These are phyloP conservation scores for Hawksworthiomyces lignivorus DNA, from an alignment of 2,329 filamentous ascomycete species.

Conservation along the genomic window DNA sequence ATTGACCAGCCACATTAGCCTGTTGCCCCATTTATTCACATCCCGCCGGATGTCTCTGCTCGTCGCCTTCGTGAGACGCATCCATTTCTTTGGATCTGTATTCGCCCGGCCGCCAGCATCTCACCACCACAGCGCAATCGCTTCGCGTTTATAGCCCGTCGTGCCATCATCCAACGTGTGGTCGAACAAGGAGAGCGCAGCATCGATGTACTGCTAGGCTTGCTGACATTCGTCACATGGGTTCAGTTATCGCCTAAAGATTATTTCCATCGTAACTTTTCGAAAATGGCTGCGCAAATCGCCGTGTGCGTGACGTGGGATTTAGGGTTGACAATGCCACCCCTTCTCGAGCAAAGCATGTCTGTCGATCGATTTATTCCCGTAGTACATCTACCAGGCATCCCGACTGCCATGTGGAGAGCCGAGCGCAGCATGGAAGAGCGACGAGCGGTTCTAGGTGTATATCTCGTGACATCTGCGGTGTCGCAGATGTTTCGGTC, in stretches of 20 bases:
- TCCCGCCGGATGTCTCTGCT: slow-evolving; percentile 30
- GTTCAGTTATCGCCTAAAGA: neutral
- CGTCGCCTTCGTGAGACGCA: slow-evolving; percentile 29
- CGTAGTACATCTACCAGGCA: neutral
- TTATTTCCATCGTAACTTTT: slow-evolving; percentile 24
- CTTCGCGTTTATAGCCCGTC: slow-evolving; percentile 30
- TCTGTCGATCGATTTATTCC: slow-evolving; percentile 1
- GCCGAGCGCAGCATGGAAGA: slow-evolving; percentile 38
- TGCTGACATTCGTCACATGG: slow-evolving; percentile 40
- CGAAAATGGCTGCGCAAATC: slow-evolving; percentile 33
- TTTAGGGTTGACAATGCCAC: slow-evolving; percentile 31
- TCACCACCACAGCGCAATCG: slow-evolving; percentile 31
- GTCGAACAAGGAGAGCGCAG: slow-evolving; percentile 37
- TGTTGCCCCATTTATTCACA: slow-evolving; percentile 20
- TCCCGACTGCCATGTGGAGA: slow-evolving; percentile 11
- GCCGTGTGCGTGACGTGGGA: slow-evolving; percentile 36
- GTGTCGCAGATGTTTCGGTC: slow-evolving; percentile 28
- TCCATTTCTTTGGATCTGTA: slow-evolving; percentile 46
- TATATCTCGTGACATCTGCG: slow-evolving; percentile 33
- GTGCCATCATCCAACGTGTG: slow-evolving; percentile 38
- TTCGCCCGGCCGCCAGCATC: slow-evolving; percentile 38
- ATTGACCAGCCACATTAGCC: neutral
- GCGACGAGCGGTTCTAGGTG: slow-evolving; percentile 36
- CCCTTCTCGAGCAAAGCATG: neutral
- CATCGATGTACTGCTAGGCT: slow-evolving; percentile 44